These are phyloP conservation scores for Diutina siamensis DNA, from an alignment of 1,139 yeast species.

Conservation along the genomic window DNA sequence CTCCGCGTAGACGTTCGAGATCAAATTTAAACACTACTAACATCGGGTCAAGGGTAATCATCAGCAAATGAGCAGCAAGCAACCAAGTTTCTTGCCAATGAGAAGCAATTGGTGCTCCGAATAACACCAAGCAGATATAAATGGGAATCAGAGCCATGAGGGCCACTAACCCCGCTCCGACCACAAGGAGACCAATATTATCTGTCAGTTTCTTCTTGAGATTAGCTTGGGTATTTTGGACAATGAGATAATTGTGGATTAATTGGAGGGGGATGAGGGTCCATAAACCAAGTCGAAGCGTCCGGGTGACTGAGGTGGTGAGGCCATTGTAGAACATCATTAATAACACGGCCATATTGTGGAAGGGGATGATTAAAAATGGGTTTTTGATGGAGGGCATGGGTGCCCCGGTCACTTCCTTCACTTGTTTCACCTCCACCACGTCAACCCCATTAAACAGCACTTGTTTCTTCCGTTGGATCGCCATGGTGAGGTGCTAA, in stretches of 20 bases:
- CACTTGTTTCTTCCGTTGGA: not conserved
- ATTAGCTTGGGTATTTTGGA: slow-evolving; percentile 14
- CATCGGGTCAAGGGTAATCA: slow-evolving; percentile 53
- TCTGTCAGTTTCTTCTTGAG: slow-evolving; percentile 13
- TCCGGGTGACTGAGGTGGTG: slow-evolving; percentile 17
- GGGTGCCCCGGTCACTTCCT: not conserved
- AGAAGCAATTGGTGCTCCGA: slow-evolving; percentile 76
- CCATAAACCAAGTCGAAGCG: slow-evolving; percentile 19
- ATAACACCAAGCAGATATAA: slow-evolving; percentile 42
- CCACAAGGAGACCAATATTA: slow-evolving; percentile 23
- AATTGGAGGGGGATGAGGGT: slow-evolving; percentile 18
- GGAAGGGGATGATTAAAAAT: slow-evolving; percentile 34
- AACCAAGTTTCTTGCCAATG: slow-evolving; percentile 48
- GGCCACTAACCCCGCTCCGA: slow-evolving; percentile 17
- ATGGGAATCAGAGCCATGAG: slow-evolving; percentile 35
- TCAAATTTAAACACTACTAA: slow-evolving; percentile 50
- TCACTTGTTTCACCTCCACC: not conserved
- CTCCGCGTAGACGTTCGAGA: slow-evolving; percentile 18
- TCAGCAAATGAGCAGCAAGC: slow-evolving; percentile 53
- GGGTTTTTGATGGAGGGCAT: not conserved
- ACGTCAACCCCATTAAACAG: not conserved
- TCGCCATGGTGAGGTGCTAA: not conserved
- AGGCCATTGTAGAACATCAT: slow-evolving; percentile 26
- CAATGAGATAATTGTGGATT: slow-evolving; percentile 19
- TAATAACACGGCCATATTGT: slow-evolving; percentile 27